These are phyloP conservation scores for Salvia splendens DNA, from an alignment of 257 asterid species.

Conservation along the genomic window DNA sequence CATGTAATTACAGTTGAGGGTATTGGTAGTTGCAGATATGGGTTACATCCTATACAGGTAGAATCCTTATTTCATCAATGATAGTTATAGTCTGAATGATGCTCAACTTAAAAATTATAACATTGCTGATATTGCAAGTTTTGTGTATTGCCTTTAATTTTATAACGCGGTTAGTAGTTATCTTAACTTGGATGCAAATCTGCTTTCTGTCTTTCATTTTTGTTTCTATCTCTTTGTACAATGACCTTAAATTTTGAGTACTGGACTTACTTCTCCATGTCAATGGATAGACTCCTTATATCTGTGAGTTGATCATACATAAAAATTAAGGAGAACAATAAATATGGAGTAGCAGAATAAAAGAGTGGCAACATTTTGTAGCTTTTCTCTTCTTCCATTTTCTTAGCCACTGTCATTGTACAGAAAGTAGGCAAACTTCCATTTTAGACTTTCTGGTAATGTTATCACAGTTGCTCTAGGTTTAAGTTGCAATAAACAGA, in stretches of 20 bases:
- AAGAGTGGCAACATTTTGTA: slow-evolving; percentile 13
- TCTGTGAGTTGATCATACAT: slow-evolving; percentile 3
- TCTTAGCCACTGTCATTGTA: background rate
- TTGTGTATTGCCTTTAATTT: background rate
- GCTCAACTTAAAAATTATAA: slow-evolving; percentile 14
- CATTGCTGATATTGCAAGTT: background rate
- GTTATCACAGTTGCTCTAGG: background rate
- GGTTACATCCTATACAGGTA: slow-evolving; percentile 98
- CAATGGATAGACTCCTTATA: background rate
- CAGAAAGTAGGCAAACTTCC: background rate
- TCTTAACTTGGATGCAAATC: background rate
- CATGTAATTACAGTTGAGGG: slow-evolving; percentile 96
- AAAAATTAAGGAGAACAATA: background rate
- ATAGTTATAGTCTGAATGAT: slow-evolving; percentile 14
- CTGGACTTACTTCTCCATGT: background rate
- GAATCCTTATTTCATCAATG: slow-evolving; percentile 13
- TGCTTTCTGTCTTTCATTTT: background rate
- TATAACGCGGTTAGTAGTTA: background rate
- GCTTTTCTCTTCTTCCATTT: background rate
- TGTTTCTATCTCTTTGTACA: background rate
- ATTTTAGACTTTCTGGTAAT: background rate
- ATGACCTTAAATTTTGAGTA: slow-evolving; percentile 8
- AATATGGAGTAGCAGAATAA: too few species aligned
- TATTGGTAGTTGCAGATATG: slow-evolving; percentile 70
- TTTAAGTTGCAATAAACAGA: background rate